Percentiles rank a stretch among this genome's conserved stretches.
phyloP scores from a whole-genome alignment of 2,329 filamentous ascomycete species.

The Aspergillus terreus region DNA sequence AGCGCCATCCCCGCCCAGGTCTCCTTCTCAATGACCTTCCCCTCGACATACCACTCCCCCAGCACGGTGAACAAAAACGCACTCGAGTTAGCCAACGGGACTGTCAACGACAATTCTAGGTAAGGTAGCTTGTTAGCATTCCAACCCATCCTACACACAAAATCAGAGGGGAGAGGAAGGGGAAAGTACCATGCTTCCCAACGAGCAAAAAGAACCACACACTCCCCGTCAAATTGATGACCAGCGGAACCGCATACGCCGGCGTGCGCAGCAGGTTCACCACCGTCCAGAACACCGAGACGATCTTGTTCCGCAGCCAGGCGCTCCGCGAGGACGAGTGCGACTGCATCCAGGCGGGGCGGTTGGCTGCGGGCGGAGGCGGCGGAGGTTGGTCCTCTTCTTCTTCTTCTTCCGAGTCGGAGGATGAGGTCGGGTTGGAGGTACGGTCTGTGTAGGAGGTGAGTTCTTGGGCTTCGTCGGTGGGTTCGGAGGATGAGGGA shows the following conservation, averaged over 20 bases:
- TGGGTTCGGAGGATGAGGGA: neutral
- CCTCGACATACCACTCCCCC: slow-evolving; percentile 92
- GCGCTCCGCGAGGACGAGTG: slow-evolving; percentile 32
- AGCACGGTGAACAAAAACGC: slow-evolving; percentile 95
- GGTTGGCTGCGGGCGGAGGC: neutral
- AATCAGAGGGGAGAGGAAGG: slow-evolving; percentile 4
- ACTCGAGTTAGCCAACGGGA: slow-evolving; percentile 90
- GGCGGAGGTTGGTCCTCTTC: slow-evolving; percentile 5
- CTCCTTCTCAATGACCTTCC: slow-evolving; percentile 82
- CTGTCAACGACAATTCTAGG: slow-evolving; percentile 82
- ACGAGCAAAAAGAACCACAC: slow-evolving; percentile 96
- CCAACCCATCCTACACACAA: neutral
- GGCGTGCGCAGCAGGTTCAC: slow-evolving; percentile 76
- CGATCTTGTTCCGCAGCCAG: slow-evolving; percentile 60
- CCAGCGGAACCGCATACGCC: slow-evolving; percentile 75
- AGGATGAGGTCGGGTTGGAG: neutral
- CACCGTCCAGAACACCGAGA: slow-evolving; percentile 68
- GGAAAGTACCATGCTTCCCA: slow-evolving; percentile 74
- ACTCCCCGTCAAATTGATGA: slow-evolving; percentile 87
- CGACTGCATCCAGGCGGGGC: slow-evolving; percentile 20
- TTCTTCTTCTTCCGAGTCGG: neutral
- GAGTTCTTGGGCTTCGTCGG: neutral
- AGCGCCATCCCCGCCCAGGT: slow-evolving; percentile 79
- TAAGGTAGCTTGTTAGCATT: neutral
- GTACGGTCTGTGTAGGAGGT: neutral